Evolutionary conservation across 2,329 filamentous ascomycete genomes (phyloP).

Genomic region (Xylaria sp.): DNA sequence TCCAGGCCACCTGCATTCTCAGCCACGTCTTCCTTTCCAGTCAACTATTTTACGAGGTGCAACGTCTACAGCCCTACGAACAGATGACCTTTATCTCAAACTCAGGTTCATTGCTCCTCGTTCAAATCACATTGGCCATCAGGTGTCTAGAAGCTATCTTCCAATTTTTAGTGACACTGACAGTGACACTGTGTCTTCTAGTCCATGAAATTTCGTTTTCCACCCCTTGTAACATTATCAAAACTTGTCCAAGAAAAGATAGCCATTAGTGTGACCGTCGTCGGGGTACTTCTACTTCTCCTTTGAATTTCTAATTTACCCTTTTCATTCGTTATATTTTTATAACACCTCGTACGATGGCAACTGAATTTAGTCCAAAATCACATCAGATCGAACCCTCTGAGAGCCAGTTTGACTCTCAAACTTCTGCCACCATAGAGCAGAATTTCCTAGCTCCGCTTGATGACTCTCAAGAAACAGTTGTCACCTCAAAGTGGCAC

Average conservation of each 20-base stretch:
- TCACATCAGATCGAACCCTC: background rate
- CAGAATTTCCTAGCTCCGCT: constrained; percentile 32
- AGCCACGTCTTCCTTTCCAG: too few relatives aligned
- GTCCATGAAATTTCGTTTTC: background rate
- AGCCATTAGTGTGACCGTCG: background rate
- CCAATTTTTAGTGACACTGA: background rate
- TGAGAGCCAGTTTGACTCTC: constrained; percentile 12
- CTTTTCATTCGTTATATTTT: background rate
- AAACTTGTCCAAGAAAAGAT: background rate
- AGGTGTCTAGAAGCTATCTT: background rate
- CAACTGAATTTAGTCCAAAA: background rate
- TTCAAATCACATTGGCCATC: background rate
- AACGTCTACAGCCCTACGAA: too few relatives aligned
- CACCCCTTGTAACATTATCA: background rate
- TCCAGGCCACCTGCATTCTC: too few relatives aligned
- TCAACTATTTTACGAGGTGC: too few relatives aligned
- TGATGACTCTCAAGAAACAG: constrained; percentile 33
- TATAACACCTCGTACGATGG: constrained; percentile 16
- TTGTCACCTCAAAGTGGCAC: background rate
- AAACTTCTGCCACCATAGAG: constrained; percentile 16
- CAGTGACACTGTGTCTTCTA: background rate
- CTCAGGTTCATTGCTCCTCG: background rate
- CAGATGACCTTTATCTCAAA: too few relatives aligned
- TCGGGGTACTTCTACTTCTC: background rate
- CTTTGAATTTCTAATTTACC: background rate